Base-by-base conservation (phyloP, 805 yeast genomes). In the Henningerozyma blattae region DNA sequence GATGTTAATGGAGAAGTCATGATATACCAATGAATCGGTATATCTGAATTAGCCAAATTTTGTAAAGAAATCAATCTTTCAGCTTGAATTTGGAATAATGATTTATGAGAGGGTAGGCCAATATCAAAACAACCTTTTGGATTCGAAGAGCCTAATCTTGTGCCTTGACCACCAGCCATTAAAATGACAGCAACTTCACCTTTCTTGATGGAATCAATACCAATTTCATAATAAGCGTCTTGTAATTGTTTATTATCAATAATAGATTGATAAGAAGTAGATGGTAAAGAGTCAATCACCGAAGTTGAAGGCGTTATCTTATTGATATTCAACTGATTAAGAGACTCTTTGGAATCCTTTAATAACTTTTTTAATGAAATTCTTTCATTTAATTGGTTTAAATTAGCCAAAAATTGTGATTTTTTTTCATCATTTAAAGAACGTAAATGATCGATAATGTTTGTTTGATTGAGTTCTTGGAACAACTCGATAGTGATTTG, bases 151-250 rank as follows among this genome's bases (percentile, higher is more conserved):
- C 98, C 98, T 35, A 91, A 65, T 41, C 99, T 69, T 6, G 96
- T 82, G 22, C 99, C 99, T 58, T 91, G 98, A 32, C 99, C 99
- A 36, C 99, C 99, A 10, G 99, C 96, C 82, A 91, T 79, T 34
- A 91, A 65, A 28, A 91, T 66, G 4, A 91, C 89, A 22, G 85
- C 98, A 17, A 89, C 97, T 48, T 80, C 72, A 42, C 78, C 78
- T 12, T 64, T 56, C 14, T 71, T 56, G 34, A 91, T 77, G 20
- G 89, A 81, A 18, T 72, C 62, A 14, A 77, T 56, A 12, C 98
- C 99, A 13, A 60, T 28, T 3, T 56, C 36, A 16, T 47, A 44
- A 73, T 78, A 79, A 49, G 68, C 58, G 8, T 39, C 37, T 5
- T 50, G 39, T 18, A 54, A 40, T 7, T 53, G 46, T 10, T 39